phyloP scores from a whole-genome alignment of 2,329 filamentous ascomycete species.

The Ceratocystis albifundus region DNA sequence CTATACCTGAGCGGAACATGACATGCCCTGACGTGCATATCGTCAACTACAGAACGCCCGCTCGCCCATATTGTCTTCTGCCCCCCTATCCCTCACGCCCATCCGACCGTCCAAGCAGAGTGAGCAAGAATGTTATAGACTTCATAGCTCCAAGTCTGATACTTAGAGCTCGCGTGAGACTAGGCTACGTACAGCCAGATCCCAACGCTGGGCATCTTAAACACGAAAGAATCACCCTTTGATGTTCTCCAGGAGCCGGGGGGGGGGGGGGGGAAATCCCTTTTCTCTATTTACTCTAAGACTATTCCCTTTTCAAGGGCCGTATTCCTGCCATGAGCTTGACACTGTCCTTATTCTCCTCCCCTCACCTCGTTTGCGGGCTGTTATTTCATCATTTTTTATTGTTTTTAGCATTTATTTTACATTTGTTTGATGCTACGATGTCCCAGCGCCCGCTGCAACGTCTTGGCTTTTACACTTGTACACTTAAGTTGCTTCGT shows the following conservation, averaged over 20 bases:
- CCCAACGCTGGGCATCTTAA: background rate
- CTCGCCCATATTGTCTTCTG: too few species aligned
- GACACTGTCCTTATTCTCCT: background rate
- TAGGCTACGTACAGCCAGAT: background rate
- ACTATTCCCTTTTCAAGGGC: background rate
- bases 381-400: background rate
- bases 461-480: background rate
- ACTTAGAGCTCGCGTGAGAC: background rate
- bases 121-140: background rate
- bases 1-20: too few species aligned
- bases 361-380: background rate
- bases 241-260: constrained; percentile 1
- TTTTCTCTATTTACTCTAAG: background rate
- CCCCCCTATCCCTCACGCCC: too few species aligned
- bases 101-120: too few species aligned
- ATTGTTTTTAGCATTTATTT: too few species aligned
- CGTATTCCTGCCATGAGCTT: background rate
- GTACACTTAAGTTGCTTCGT: background rate
- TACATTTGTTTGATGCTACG: background rate
- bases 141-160: background rate
- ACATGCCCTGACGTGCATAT: too few species aligned
- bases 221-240: background rate
- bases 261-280: too few species aligned
- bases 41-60: too few species aligned
- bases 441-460: constrained; percentile 2